Evolutionary conservation across 139 green algal genomes (phyloP).

Genomic region (Zygnema cylindricum): DNA sequence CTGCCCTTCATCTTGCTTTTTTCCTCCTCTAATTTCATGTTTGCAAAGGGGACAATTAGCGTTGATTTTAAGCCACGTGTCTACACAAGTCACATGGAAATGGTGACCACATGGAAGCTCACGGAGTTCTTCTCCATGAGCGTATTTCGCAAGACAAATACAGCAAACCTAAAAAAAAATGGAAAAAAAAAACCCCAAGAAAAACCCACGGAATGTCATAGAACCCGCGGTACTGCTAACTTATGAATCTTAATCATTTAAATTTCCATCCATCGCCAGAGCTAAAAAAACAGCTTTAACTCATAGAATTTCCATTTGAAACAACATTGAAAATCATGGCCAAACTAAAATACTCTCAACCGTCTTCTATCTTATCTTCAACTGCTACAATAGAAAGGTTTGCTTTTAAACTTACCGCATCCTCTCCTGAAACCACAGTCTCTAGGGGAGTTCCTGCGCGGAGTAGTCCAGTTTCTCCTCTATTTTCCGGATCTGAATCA

Average conservation of each 20-base stretch:
- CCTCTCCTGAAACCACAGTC: neutral
- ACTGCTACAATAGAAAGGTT: too few relatives aligned
- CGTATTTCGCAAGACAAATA: constrained; percentile 62
- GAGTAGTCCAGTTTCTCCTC: too few relatives aligned
- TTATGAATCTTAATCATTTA: neutral
- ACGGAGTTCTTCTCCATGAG: constrained; percentile 53
- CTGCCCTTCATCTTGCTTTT: neutral
- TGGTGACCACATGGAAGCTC: constrained; percentile 62
- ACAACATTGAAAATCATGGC: too few relatives aligned
- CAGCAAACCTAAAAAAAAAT: constrained; percentile 55
- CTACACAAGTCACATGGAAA: constrained; percentile 60
- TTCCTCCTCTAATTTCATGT: constrained; percentile 40
- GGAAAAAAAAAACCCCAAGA: neutral
- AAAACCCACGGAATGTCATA: neutral
- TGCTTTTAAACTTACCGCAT: too few relatives aligned
- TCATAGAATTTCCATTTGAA: too few relatives aligned
- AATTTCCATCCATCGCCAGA: neutral
- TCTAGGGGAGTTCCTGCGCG: constrained; percentile 7
- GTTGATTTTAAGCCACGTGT: constrained; percentile 63
- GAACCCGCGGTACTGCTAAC: neutral
- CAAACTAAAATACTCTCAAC: too few relatives aligned
- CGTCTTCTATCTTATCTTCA: too few relatives aligned
- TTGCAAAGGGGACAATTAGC: constrained; percentile 62
- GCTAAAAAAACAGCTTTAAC: neutral
- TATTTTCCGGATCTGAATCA: too few relatives aligned